Evolutionary conservation across 2,329 filamentous ascomycete species (phyloP).

Genomic region (Bipolaris sorokiniana): DNA sequence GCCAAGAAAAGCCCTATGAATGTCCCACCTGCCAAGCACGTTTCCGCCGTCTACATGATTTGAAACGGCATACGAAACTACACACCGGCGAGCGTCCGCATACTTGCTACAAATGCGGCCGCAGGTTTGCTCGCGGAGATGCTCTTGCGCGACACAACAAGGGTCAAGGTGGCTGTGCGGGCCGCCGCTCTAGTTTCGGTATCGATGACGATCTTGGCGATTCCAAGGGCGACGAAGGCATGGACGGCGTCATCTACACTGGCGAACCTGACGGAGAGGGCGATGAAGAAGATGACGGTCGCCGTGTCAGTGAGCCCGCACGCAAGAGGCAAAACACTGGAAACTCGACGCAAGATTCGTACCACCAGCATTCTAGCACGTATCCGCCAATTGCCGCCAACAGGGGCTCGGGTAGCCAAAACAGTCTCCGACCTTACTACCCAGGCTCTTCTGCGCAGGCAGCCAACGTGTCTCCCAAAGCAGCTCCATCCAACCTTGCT

Average conservation of each 20-base stretch:
- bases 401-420: conserved; percentile 35
- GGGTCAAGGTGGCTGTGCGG: conserved; percentile 92
- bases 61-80: conserved; percentile 95
- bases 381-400: conserved; percentile 71
- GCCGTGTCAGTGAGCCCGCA: conserved; percentile 73
- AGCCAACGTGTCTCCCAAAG: conserved; percentile 49
- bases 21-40: conserved; percentile 92
- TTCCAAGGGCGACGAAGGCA: conserved; percentile 60
- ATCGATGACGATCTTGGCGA: conserved; percentile 72
- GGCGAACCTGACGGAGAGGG: conserved; percentile 64
- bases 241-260: conserved; percentile 68
- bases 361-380: conserved; percentile 73
- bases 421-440: conserved; percentile 45
- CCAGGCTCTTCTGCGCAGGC: conserved; percentile 46
- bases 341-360: conserved; percentile 62
- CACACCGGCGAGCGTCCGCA: conserved; percentile 97
- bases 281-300: conserved; percentile 58
- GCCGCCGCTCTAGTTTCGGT: conserved; percentile 83
- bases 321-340: conserved; percentile 70
- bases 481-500: conserved; percentile 46
- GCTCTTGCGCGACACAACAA: conserved; percentile 94
- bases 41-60: conserved; percentile 89
- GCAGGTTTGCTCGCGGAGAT: conserved; percentile 94
- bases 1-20: conserved; percentile 96
- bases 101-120: conserved; percentile 90